Evolutionary conservation across 352 stramenopile species (phyloP), one percentile per base, ranked within the genome.

Genomic region (Globisporangium emineosum): DNA sequence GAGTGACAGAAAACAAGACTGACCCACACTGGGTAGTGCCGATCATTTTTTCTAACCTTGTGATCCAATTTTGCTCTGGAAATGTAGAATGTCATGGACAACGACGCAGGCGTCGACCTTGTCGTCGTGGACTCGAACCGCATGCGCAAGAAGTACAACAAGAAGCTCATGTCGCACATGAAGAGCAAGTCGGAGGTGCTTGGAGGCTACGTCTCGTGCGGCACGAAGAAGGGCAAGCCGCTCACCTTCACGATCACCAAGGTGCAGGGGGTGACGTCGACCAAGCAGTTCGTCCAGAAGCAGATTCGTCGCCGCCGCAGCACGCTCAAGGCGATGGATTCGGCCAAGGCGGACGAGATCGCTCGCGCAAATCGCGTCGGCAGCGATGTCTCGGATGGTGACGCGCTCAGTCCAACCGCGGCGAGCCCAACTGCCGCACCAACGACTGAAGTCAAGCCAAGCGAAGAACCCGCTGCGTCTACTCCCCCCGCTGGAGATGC

Each of bases 121-220:
- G 68, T 64, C 19, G 78, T 92, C 37, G 78, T 89, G 27, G 81
- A 93, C 71, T 89, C 81, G 60, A 89, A 92, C 58, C 85, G 83
- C 51, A 81, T 89, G 32, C 76, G 83, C 60, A 90, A 86, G 67
- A 81, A 70, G 27, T 84, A 79, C 65, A 90, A 93, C 68, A 79
- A 89, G 30, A 59, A 77, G 27, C 61, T 90, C 6, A 78, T 70
- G 8, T 71, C 81, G 56, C 65, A 79, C 27, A 40, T 51, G 33
- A 89, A 87, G 62, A 65, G 19, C 40, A 47, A 89, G 69, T 74
- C 70, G 47, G 73, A 82, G 19, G 71, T 63, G 2, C 65, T 65
- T 15, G 77, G 77, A 21, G 83, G 78, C 13, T 75, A 78, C 17
- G 71, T 89, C 61, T 77, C 69, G 19, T 89, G 81, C 42, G 62